These are phyloP conservation scores for Logfia minima DNA, from an alignment of 129 eudicot genomes.

Conservation along the genomic window DNA sequence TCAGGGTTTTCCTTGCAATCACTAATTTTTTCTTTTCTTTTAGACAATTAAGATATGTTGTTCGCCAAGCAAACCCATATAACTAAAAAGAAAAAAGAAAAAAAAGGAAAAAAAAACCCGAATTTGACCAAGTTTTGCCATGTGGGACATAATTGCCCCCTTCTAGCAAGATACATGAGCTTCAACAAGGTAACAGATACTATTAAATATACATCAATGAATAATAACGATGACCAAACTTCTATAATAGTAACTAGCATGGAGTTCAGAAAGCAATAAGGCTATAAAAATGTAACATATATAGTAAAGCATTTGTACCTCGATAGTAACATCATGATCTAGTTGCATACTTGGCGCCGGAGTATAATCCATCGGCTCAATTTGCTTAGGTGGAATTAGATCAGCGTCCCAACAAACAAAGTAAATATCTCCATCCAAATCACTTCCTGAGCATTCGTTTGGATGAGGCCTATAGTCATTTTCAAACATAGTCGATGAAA, in stretches of 20 bases:
- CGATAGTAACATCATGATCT: constrained; percentile 77
- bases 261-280: not conserved
- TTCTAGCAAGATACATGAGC: not conserved
- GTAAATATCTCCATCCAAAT: constrained; percentile 90
- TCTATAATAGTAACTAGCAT: not conserved
- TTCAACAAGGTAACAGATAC: not conserved
- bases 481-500: constrained; percentile 6
- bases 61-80: not conserved
- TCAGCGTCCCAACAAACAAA: constrained; percentile 81
- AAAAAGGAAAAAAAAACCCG: too few species aligned
- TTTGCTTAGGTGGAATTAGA: constrained; percentile 57
- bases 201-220: not conserved
- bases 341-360: constrained; percentile 46
- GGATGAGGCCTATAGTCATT: constrained; percentile 68
- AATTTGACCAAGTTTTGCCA: not conserved
- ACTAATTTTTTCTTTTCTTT: not conserved
- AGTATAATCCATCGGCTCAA: constrained; percentile 66
- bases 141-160: not conserved
- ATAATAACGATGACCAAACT: not conserved
- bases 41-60: not conserved
- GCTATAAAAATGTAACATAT: not conserved
- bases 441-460: constrained; percentile 94
- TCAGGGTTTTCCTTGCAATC: not conserved
- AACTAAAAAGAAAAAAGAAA: not conserved
- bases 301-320: constrained; percentile 40